These are phyloP conservation scores for Pichia phayaonensis DNA, from an alignment of 805 yeast genomes.

Conservation along the genomic window DNA sequence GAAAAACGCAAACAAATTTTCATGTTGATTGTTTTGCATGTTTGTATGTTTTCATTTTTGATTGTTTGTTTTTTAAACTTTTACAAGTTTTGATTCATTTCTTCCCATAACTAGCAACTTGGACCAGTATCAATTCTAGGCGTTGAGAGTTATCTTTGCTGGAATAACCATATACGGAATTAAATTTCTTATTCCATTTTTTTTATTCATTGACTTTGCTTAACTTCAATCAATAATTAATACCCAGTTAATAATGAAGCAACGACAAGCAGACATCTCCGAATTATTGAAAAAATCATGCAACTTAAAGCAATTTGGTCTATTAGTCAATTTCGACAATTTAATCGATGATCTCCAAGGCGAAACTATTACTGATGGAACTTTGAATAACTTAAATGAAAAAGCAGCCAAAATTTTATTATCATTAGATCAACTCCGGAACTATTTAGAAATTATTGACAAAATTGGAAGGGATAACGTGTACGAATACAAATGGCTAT, in stretches of 20 bases:
- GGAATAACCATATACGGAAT: neutral
- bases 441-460: neutral
- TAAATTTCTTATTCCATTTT: neutral
- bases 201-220: neutral
- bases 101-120: neutral
- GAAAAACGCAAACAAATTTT: neutral
- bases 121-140: neutral
- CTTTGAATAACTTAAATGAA: neutral
- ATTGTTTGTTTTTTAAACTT: neutral
- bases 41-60: neutral
- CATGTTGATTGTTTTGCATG: neutral
- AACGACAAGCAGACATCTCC: conserved; percentile 4
- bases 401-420: neutral
- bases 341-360: neutral
- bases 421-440: neutral
- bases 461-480: neutral
- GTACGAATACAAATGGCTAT: conserved; percentile 22
- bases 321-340: neutral
- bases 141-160: neutral
- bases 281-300: conserved; percentile 2
- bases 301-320: conserved; percentile 1
- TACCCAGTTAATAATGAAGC: conserved; percentile 30
- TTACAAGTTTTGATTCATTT: no score
- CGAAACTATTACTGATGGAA: neutral
- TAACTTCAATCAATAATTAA: neutral